Conservation (phyloP, 2,329 filamentous ascomycete genomes). For the Leptographium galeiforme region DNA sequence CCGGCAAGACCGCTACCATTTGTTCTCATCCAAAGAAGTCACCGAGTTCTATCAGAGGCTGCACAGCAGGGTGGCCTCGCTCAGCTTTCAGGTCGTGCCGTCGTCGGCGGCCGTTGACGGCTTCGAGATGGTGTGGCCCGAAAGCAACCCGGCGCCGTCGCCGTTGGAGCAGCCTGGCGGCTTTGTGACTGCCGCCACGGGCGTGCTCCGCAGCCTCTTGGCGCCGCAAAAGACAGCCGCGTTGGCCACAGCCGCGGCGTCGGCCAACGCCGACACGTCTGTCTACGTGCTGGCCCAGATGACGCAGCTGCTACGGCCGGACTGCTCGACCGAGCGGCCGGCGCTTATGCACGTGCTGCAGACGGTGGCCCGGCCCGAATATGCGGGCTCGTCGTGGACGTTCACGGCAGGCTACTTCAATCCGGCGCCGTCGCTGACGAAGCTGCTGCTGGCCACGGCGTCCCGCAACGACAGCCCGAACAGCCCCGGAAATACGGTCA, state of each 20-base stretch:
- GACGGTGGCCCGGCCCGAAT: slow-evolving; percentile 48
- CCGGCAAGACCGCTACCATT: slow-evolving; percentile 84
- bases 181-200: slow-evolving; percentile 58
- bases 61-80: slow-evolving; percentile 60
- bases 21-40: slow-evolving; percentile 68
- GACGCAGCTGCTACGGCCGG: slow-evolving; percentile 65
- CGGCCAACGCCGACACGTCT: slow-evolving; percentile 39
- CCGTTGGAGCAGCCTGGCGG: slow-evolving; percentile 56
- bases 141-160: slow-evolving; percentile 57
- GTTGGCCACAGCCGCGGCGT: background rate
- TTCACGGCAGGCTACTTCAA: slow-evolving; percentile 99
- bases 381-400: slow-evolving; percentile 68
- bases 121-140: slow-evolving; percentile 60
- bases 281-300: slow-evolving; percentile 83
- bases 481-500: slow-evolving; percentile 54
- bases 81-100: slow-evolving; percentile 71
- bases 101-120: slow-evolving; percentile 36
- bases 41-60: slow-evolving; percentile 72
- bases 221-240: slow-evolving; percentile 17
- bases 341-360: slow-evolving; percentile 63
- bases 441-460: slow-evolving; percentile 58
- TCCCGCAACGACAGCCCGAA: slow-evolving; percentile 27
- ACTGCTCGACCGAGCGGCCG: slow-evolving; percentile 80
- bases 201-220: slow-evolving; percentile 55
- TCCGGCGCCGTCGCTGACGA: slow-evolving; percentile 72